Evolutionary conservation across 805 yeast species (phyloP), one percentile per base, ranked within the genome.

Genomic region (Barnettozyma botsteinii): DNA sequence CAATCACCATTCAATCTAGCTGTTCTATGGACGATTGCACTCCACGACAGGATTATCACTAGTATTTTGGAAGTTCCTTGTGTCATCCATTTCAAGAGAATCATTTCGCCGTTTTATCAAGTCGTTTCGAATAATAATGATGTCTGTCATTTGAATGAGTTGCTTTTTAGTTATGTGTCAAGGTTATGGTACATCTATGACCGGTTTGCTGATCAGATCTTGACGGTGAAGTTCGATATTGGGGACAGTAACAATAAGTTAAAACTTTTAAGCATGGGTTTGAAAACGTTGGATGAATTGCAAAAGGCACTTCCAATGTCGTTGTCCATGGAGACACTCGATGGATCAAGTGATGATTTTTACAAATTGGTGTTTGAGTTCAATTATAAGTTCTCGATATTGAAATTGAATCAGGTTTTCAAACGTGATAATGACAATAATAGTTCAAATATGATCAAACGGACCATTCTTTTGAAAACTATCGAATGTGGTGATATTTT

Each of bases 201-300:
- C 37, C 42, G 66, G 31, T 61, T 58, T 35, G 48, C 55, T 23
- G 67, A 62, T 45, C 66, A 62, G 41, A 60, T 62, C 4, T 52
- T 54, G 26, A 59, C 65, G 0, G 50, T 51, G 13, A 52, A 51
- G 25, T 56, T 57, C 34, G 66, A 62, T 38, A 32, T 60, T 27
- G 66, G 66, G 7, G 67, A 61, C 38, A 56, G 60, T 1, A 54
- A 48, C 25, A 55, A 60, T 36, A 39, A 56, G 26, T 15, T 39
- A 19, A 59, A 49, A 18, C 40, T 61, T 7, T 32, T 60, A 19
- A 34, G 38, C 5, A 50, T 60, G 20, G 64, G 56, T 1, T 45
- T 51, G 29, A 50, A 43, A 18, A 45, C 59, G 1, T 36, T 60
- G 7, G 29, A 43, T 4, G 60, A 60, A 17, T 30, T 62, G 35